A percentile compares a stretch with the other conserved stretches of the same genome.
These are phyloP conservation scores for Mucor saturninus DNA, from an alignment of 371 early-diverging fungal species.

Conservation along the genomic window DNA sequence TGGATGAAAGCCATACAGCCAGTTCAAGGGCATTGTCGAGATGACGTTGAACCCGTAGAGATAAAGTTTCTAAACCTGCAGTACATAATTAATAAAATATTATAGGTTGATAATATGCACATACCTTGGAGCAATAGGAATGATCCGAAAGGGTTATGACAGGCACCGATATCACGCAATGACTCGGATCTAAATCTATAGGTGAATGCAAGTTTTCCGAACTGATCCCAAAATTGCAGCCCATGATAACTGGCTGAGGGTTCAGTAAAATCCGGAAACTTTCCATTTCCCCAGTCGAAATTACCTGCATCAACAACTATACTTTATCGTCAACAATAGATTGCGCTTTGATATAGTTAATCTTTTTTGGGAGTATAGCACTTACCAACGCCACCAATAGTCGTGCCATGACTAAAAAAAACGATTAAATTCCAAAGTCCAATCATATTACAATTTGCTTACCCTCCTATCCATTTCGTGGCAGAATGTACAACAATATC, in stretches of 20 bases:
- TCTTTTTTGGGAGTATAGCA: neutral
- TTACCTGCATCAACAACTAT: slow-evolving; percentile 76
- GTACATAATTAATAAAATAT: neutral
- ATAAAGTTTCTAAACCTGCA: slow-evolving; percentile 78
- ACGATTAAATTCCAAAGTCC: neutral
- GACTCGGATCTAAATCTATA: slow-evolving; percentile 79
- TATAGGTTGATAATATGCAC: neutral
- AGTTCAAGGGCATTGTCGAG: slow-evolving; percentile 77
- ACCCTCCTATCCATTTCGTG: slow-evolving; percentile 81
- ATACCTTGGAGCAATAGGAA: slow-evolving; percentile 82
- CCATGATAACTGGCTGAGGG: slow-evolving; percentile 88
- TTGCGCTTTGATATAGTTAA: neutral
- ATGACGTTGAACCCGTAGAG: slow-evolving; percentile 86
- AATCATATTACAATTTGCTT: neutral
- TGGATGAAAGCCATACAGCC: slow-evolving; percentile 78
- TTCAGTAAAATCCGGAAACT: slow-evolving; percentile 85
- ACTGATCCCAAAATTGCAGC: slow-evolving; percentile 82
- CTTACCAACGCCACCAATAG: slow-evolving; percentile 82
- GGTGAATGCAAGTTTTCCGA: slow-evolving; percentile 72
- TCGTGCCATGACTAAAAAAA: slow-evolving; percentile 71
- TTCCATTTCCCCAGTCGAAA: slow-evolving; percentile 88
- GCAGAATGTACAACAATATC: slow-evolving; percentile 91
- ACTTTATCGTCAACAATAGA: neutral
- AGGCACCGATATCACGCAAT: slow-evolving; percentile 82
- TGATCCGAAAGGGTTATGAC: slow-evolving; percentile 84